A percentile compares a stretch with the other conserved stretches of the same genome.
Evolutionary conservation across 2,329 filamentous ascomycete species (phyloP).

Genomic region (Ascochyta koolunga): DNA sequence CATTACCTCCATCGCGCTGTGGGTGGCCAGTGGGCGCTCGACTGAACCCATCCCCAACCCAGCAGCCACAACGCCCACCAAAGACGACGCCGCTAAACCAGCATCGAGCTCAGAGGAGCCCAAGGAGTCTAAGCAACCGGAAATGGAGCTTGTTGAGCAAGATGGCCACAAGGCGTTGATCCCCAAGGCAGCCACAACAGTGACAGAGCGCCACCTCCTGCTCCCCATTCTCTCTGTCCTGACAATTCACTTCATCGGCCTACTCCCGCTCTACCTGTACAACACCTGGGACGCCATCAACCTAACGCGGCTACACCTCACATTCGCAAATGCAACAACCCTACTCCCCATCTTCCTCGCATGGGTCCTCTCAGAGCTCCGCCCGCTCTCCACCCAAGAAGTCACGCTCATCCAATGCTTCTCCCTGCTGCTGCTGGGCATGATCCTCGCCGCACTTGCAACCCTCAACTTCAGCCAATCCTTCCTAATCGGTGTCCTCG

Average conservation of each 20-base stretch:
- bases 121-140: slow-evolving; percentile 3
- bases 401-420: slow-evolving; percentile 84
- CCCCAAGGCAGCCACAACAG: slow-evolving; percentile 46
- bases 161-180: slow-evolving; percentile 47
- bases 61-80: slow-evolving; percentile 28
- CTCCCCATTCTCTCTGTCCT: slow-evolving; percentile 76
- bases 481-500: slow-evolving; percentile 80
- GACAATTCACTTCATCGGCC: slow-evolving; percentile 74
- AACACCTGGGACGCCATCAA: slow-evolving; percentile 69
- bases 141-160: slow-evolving; percentile 40
- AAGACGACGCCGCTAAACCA: not conserved
- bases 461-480: slow-evolving; percentile 95
- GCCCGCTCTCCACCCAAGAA: slow-evolving; percentile 68
- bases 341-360: slow-evolving; percentile 42
- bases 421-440: slow-evolving; percentile 88
- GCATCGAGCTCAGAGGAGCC: slow-evolving; percentile 62
- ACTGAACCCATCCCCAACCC: slow-evolving; percentile 28
- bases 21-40: slow-evolving; percentile 77
- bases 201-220: slow-evolving; percentile 69
- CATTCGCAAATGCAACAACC: slow-evolving; percentile 40
- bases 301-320: slow-evolving; percentile 38
- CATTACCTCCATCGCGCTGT: slow-evolving; percentile 92
- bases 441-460: slow-evolving; percentile 89
- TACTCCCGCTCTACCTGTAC: slow-evolving; percentile 84
- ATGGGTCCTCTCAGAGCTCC: slow-evolving; percentile 42